Conservation (phyloP, 805 yeast genomes). For the Torulaspora gathmanii region DNA sequence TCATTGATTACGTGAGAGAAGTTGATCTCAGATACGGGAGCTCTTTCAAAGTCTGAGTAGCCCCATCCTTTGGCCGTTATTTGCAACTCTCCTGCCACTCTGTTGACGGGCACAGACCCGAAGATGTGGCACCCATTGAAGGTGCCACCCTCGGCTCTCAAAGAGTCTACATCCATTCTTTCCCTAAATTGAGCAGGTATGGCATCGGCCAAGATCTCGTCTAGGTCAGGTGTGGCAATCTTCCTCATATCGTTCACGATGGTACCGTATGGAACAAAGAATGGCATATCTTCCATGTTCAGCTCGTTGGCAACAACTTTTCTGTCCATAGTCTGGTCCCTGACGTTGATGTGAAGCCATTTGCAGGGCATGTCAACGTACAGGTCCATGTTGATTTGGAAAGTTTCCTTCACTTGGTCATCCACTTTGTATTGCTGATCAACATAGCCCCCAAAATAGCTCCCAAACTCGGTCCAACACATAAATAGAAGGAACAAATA, state of each 20-base stretch:
- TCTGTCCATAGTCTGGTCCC: conserved; percentile 73
- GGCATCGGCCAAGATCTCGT: conserved; percentile 60
- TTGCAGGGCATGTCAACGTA: conserved; percentile 82
- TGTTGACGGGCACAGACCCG: conserved; percentile 78
- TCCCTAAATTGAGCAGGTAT: conserved; percentile 60
- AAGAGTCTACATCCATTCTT: conserved; percentile 36
- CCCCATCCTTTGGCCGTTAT: conserved; percentile 76
- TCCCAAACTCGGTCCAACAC: conserved; percentile 81
- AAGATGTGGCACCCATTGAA: conserved; percentile 74
- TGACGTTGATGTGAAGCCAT: conserved; percentile 64
- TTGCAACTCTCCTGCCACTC: conserved; percentile 80
- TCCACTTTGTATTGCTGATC: conserved; percentile 79
- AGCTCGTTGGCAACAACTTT: conserved; percentile 73
- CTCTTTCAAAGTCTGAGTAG: conserved; percentile 42
- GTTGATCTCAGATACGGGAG: conserved; percentile 52
- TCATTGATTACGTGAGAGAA: conserved; percentile 83
- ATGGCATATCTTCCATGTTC: conserved; percentile 60
- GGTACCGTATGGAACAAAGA: conserved; percentile 50
- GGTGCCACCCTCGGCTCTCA: conserved; percentile 41
- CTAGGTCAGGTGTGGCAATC: conserved; percentile 57
- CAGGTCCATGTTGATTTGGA: conserved; percentile 73
- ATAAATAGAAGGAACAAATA: conserved; percentile 59
- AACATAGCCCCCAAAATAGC: conserved; percentile 73
- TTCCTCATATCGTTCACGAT: conserved; percentile 44
- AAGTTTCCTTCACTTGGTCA: conserved; percentile 47